Evolutionary conservation across 2,329 filamentous ascomycete genomes (phyloP), one percentile per base, ranked within the genome.

Genomic region (Ceratocystis destructans): DNA sequence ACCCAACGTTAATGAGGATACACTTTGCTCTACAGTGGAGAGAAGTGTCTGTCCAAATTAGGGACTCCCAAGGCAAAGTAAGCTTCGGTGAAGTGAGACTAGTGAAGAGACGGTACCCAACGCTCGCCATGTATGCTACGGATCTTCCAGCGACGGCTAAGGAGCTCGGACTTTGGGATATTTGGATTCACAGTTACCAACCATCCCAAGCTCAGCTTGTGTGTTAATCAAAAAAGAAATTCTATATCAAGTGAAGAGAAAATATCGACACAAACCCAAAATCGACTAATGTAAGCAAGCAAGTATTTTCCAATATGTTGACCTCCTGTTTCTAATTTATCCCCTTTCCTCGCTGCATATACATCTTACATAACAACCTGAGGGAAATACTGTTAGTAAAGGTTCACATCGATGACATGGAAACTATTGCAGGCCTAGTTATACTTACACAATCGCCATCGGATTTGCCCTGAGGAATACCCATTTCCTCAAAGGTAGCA

Each of bases 401-500:
- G 41, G 15, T 59, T n/a, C 15, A 15, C 22, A 63, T 17, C n/a
- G 44, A 20, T 15, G n/a, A 37, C 22, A 8, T 10, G n/a, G 20
- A 17, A 41, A 44, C 12, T 17, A 20, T 44, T 33, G 8, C 22
- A 22, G 22, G 48, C 25, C 3, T 25, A 25, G 8, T 28, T 41
- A 68, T 22, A 81, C 82, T 82, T 84, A 96, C 92, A 79, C 93
- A 99, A 76, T 97, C 92, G 70, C 84, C 83, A n/a, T 96, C 89
- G 69, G 87, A 83, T 76, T 94, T 92, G 61, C 82, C 86, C 72
- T 86, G 83, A 5, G 91, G 90, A 71, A 99, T 93, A 48, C 94
- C 94, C 94, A 99, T 99, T 74, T 95, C 92, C 74, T 96, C 93
- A 75, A 99, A 99, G 0, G 94, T 97, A 71, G 94, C 90, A 0